These are phyloP conservation scores for Blastocystis sp. DNA, from an alignment of 352 stramenopile genomes.

Conservation along the genomic window DNA sequence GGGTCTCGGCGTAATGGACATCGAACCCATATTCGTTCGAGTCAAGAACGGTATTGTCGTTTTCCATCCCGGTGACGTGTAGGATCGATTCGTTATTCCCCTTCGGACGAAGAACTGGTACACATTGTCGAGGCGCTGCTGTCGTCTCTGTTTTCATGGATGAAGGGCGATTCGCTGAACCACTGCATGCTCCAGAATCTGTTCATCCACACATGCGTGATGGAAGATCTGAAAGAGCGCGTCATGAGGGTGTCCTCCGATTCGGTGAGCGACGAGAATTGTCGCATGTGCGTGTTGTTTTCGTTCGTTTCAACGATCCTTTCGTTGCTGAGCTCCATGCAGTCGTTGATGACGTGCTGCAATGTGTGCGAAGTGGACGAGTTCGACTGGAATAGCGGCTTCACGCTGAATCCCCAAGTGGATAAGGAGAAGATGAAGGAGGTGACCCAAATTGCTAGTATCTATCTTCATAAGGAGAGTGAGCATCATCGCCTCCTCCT, in stretches of 20 bases:
- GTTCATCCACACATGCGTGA: constrained; percentile 37
- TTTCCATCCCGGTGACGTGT: not conserved
- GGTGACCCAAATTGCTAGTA: not conserved
- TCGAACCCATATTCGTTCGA: not conserved
- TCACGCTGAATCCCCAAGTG: not conserved
- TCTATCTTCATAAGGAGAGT: not conserved
- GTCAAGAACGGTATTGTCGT: not conserved
- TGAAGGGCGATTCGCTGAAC: constrained; percentile 22
- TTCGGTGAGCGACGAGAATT: not conserved
- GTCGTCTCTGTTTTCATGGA: constrained; percentile 37
- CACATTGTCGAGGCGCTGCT: constrained; percentile 29
- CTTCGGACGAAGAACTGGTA: not conserved
- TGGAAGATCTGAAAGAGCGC: not conserved
- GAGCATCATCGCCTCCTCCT: not conserved
- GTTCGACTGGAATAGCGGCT: not conserved
- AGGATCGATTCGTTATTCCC: constrained; percentile 31
- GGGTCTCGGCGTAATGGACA: not conserved
- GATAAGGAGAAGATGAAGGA: not conserved
- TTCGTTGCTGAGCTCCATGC: not conserved
- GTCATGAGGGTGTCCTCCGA: not conserved
- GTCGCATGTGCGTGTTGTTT: constrained; percentile 19
- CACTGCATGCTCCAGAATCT: constrained; percentile 32
- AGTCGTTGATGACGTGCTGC: not conserved
- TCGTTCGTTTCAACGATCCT: not conserved
- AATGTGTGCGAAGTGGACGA: not conserved